These are phyloP conservation scores for Trichophyton schoenleinii DNA, from an alignment of 2,329 filamentous ascomycete species.

Conservation along the genomic window DNA sequence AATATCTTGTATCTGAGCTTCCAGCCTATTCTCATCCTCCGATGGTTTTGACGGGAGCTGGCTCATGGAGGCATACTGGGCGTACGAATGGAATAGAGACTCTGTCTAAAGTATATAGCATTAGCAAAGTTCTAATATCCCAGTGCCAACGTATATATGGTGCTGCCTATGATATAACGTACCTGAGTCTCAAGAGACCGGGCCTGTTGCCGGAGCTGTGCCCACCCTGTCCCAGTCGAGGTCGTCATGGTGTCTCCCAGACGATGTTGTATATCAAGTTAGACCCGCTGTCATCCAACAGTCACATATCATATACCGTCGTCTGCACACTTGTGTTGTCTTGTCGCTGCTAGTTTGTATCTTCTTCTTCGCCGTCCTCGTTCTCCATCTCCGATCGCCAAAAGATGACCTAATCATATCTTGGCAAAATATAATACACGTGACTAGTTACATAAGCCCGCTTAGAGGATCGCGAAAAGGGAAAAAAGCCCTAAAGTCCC, in stretches of 20 bases:
- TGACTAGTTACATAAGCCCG: constrained; percentile 5
- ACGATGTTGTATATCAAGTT: neutral
- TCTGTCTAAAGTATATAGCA: constrained; percentile 53
- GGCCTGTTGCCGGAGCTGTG: constrained; percentile 85
- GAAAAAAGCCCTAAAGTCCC: constrained; percentile 33
- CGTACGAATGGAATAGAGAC: constrained; percentile 57
- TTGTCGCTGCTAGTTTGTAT: neutral
- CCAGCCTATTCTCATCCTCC: constrained; percentile 68
- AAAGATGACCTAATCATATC: neutral
- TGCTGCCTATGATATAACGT: constrained; percentile 16
- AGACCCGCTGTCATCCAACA: neutral
- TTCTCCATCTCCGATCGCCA: neutral
- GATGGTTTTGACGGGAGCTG: constrained; percentile 72
- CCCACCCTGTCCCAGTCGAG: constrained; percentile 61
- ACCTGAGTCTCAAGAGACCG: constrained; percentile 84
- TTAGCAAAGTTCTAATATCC: neutral
- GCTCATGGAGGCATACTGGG: constrained; percentile 71
- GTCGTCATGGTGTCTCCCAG: constrained; percentile 36
- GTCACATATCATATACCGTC: neutral
- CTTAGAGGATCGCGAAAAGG: constrained; percentile 12
- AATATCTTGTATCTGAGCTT: constrained; percentile 70
- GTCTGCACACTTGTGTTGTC: neutral
- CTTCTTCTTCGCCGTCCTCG: neutral
- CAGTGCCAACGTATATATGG: neutral
- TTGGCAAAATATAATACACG: neutral